phyloP scores from a whole-genome alignment of 768 basidiomycete species.

The Lactifluus pinguis region DNA sequence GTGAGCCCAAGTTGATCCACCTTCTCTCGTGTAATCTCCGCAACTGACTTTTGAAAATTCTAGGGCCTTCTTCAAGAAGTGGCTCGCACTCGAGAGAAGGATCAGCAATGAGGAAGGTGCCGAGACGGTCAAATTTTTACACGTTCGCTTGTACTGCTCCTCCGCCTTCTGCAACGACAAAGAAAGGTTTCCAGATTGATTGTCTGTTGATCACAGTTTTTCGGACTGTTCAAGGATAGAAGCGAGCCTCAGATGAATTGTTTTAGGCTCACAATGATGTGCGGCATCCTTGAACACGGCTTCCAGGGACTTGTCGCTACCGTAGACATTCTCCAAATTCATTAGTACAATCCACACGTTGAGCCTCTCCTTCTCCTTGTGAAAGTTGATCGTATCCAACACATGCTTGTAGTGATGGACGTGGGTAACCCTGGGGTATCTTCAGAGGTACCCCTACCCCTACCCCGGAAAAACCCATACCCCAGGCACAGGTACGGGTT shows the following conservation, averaged over 20 bases:
- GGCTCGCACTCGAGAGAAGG: too few species aligned
- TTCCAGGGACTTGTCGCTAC: conserved; percentile 73
- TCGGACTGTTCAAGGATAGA: conserved; percentile 76
- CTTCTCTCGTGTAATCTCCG: too few species aligned
- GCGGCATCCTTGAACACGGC: conserved; percentile 84
- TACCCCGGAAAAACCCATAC: too few species aligned
- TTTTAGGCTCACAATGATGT: conserved; percentile 87
- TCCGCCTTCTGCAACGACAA: conserved; percentile 64
- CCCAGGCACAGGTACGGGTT: too few species aligned
- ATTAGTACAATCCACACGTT: conserved; percentile 97
- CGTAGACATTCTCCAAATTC: conserved; percentile 91
- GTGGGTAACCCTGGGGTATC: too few species aligned
- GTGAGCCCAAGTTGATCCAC: too few species aligned
- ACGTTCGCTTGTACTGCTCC: conserved; percentile 78
- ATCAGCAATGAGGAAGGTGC: too few species aligned
- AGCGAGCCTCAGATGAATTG: conserved; percentile 76
- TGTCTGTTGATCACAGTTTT: conserved; percentile 33
- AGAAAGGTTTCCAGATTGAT: background rate
- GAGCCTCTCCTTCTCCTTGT: conserved; percentile 91
- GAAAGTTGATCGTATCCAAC: conserved; percentile 80
- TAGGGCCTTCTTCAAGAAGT: too few species aligned
- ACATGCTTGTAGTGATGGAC: too few species aligned
- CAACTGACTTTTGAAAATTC: too few species aligned
- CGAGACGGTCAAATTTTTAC: too few species aligned
- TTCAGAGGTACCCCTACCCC: too few species aligned